phyloP scores from a whole-genome alignment of 2,329 filamentous ascomycete genomes.

The Cyclaneusma minus region DNA sequence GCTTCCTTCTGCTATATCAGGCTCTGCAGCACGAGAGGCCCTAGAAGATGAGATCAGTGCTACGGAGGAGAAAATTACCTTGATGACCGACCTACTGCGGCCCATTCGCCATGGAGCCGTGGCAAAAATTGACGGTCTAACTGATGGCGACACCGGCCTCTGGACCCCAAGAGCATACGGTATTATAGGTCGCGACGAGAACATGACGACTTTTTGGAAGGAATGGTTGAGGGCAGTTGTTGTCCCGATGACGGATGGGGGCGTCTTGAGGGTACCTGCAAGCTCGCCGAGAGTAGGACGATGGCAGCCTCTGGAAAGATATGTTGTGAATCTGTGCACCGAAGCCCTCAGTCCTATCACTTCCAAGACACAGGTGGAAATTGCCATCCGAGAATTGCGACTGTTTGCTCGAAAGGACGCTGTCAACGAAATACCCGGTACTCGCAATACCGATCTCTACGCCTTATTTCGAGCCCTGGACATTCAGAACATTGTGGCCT shows the following conservation, averaged over 20 bases:
- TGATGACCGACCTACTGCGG: constrained; percentile 92
- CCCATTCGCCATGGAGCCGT: constrained; percentile 88
- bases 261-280: constrained; percentile 64
- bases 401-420: constrained; percentile 91
- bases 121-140: constrained; percentile 92
- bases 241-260: constrained; percentile 91
- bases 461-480: constrained; percentile 82
- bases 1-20: constrained; percentile 66
- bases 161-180: constrained; percentile 94
- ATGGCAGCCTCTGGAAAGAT: constrained; percentile 93
- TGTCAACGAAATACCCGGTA: constrained; percentile 80
- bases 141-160: constrained; percentile 84
- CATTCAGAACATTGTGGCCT: constrained; percentile 77
- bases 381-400: constrained; percentile 75
- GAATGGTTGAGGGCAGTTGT: constrained; percentile 90
- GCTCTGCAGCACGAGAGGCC: constrained; percentile 63
- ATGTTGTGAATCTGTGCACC: constrained; percentile 91
- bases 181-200: constrained; percentile 70
- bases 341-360: constrained; percentile 85
- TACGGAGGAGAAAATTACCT: constrained; percentile 88
- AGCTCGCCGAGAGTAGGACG: constrained; percentile 82
- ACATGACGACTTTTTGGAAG: constrained; percentile 88
- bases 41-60: constrained; percentile 90
- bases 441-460: constrained; percentile 82
- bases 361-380: constrained; percentile 90